Evolutionary conservation across 1,284 basidiomycete genomes (phyloP).

Genomic region (Ganoderma lucidum): DNA sequence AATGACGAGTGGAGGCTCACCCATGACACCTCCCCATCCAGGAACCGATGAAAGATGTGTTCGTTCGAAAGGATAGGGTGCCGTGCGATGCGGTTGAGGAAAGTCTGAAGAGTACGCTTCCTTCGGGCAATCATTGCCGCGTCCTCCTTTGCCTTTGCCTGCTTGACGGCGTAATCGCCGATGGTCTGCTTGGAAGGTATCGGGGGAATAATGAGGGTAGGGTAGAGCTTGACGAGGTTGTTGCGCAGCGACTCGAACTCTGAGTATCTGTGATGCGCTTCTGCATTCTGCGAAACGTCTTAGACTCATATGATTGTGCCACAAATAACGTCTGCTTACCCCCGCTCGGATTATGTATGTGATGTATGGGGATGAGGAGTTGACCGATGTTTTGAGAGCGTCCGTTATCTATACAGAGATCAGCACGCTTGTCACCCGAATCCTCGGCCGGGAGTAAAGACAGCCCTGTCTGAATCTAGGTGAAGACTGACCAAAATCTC

Average conservation of each 20-base stretch:
- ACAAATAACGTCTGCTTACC: constrained; percentile 56
- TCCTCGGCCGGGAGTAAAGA: neutral
- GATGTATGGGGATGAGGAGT: constrained; percentile 90
- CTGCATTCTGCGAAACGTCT: constrained; percentile 64
- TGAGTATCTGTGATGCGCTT: constrained; percentile 92
- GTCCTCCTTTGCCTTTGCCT: constrained; percentile 97
- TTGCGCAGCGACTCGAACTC: constrained; percentile 95
- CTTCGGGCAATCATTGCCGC: constrained; percentile 90
- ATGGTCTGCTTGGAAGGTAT: constrained; percentile 98
- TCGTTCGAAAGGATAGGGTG: constrained; percentile 96
- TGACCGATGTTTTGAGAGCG: constrained; percentile 93
- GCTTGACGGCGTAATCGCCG: constrained; percentile 97
- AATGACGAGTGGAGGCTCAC: constrained; percentile 50
- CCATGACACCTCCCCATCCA: constrained; percentile 97
- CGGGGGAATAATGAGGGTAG: constrained; percentile 96
- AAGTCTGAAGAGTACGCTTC: constrained; percentile 95
- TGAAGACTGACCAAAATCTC: constrained; percentile 72
- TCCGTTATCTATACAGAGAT: constrained; percentile 77
- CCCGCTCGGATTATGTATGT: constrained; percentile 94
- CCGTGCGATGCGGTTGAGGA: constrained; percentile 87
- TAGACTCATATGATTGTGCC: neutral
- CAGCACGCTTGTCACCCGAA: neutral
- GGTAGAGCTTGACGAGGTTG: constrained; percentile 89
- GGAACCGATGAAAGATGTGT: constrained; percentile 93
- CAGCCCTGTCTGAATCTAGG: neutral